These are phyloP conservation scores for Cyberlindnera americana DNA, from an alignment of 805 yeast species.

Conservation along the genomic window DNA sequence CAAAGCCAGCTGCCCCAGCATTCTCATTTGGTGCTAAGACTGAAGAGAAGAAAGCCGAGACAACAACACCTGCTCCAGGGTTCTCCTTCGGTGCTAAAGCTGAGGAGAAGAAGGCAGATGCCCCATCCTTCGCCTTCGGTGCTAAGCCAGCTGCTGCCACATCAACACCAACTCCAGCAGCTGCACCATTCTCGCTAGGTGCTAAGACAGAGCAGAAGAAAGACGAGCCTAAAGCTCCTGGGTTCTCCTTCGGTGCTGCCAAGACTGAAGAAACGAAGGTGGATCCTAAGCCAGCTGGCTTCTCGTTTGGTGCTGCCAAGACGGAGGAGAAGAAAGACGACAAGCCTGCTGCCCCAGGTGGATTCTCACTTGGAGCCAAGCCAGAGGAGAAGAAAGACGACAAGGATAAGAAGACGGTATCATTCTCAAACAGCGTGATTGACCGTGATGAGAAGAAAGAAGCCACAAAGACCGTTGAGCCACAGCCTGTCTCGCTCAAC, in stretches of 20 bases:
- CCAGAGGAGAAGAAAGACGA: constrained; percentile 18
- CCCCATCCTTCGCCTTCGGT: constrained; percentile 18
- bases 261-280: constrained; percentile 17
- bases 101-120: constrained; percentile 12
- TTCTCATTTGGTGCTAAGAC: constrained; percentile 7
- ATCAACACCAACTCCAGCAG: constrained; percentile 12
- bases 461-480: constrained; percentile 53
- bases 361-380: constrained; percentile 27
- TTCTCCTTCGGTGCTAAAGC: constrained; percentile 7
- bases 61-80: constrained; percentile 1
- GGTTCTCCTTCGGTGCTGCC: constrained; percentile 7
- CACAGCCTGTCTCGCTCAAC: constrained; percentile 72
- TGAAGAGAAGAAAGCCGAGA: constrained; percentile 12
- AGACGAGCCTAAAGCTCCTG: constrained; percentile 3
- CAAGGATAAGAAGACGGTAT: constrained; percentile 26
- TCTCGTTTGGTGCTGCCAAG: constrained; percentile 19
- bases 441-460: constrained; percentile 31
- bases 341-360: constrained; percentile 16
- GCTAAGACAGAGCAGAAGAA: constrained; percentile 10
- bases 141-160: constrained; percentile 13
- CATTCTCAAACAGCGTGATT: constrained; percentile 26
- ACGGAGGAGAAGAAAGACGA: constrained; percentile 17
- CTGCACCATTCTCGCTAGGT: constrained; percentile 11
- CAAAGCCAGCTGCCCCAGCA: neutral
- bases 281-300: constrained; percentile 10